Evolutionary conservation across 2,329 filamentous ascomycete species (phyloP), one percentile per base, ranked within the genome.

Genomic region (Clonostachys solani): DNA sequence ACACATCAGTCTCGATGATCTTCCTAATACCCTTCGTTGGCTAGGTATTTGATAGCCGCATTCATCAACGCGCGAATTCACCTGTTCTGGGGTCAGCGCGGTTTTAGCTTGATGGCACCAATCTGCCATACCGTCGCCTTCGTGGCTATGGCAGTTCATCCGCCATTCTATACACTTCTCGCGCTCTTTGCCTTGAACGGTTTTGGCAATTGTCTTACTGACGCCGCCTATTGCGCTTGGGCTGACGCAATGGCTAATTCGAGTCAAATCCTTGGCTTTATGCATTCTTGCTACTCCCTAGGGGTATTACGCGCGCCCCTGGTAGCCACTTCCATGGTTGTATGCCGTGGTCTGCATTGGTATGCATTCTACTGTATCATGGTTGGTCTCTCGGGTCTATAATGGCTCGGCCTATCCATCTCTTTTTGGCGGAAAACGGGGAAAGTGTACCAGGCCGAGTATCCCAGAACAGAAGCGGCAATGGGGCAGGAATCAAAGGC

Each of bases 331-430:
- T 76, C 73, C 0, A 79, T 89, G 74, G 79, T 89, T 33, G 81
- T 82, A 0, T 78, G 76, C 45, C 78, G 72, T 0, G 55, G 64
- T 1, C 47, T 83, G 50, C 73, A 73, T 0, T 90, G 86, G 86
- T 87, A 84, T 54, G 74, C 69, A 4, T 89, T 81, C 59, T 89
- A 88, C 57, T 87, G 87, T 57, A 66, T 87, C 47, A 86, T 88
- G 65, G 53, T 68, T 44, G 76, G 67, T 3, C 67, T 75, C 37
- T 72, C 83, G 0, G 68, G 61, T 0, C 49, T 86, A n/a, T 83
- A 88, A 56, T 60, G 84, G 13, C 55, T 67, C 1, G 72, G 73
- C 0, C 74, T 77, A 1, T 58, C 68, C 1, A 56, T 69, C 34
- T 67, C 75, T 13, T 89, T 89, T 63, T 86, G 83, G 81, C 63